Percentiles rank a stretch among this genome's conserved stretches.
Conservation (phyloP, 2,329 filamentous ascomycete species). For the Stagonosporopsis rhizophila region DNA sequence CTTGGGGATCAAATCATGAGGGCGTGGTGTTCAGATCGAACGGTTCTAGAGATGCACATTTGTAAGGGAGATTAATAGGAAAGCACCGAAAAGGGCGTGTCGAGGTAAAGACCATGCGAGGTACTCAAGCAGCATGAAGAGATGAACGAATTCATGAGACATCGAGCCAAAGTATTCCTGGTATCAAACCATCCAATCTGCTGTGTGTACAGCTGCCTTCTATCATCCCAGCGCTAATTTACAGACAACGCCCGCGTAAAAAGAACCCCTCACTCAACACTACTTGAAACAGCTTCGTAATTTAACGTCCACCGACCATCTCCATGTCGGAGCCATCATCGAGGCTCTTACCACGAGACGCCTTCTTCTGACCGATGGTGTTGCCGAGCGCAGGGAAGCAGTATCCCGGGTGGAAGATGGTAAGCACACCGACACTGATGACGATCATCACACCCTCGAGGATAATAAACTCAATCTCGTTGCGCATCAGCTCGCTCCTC, state of each 20-base stretch:
- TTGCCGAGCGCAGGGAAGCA: slow-evolving; percentile 46
- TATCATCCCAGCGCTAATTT: background rate
- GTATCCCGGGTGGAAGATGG: slow-evolving; percentile 56
- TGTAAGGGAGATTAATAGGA: no score
- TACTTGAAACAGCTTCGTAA: background rate
- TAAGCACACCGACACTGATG: slow-evolving; percentile 55
- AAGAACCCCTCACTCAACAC: no score
- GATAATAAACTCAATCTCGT: slow-evolving; percentile 58
- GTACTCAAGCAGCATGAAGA: background rate
- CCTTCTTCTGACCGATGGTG: slow-evolving; percentile 24
- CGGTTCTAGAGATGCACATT: no score
- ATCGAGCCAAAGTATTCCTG: background rate
- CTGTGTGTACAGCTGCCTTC: background rate
- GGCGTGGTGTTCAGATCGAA: no score
- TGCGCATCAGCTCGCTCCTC: slow-evolving; percentile 54
- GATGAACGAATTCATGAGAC: background rate
- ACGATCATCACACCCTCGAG: slow-evolving; percentile 63
- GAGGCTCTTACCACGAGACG: slow-evolving; percentile 23
- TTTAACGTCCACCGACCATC: slow-evolving; percentile 14
- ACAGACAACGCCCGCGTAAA: background rate
- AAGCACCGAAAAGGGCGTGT: no score
- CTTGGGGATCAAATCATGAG: no score
- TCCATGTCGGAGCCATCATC: slow-evolving; percentile 28
- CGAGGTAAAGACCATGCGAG: background rate
- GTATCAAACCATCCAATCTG: background rate